Percentiles rank a stretch among this genome's conserved stretches.
phyloP scores from a whole-genome alignment of 1,284 basidiomycete species.

The Trichosporon sp. region DNA sequence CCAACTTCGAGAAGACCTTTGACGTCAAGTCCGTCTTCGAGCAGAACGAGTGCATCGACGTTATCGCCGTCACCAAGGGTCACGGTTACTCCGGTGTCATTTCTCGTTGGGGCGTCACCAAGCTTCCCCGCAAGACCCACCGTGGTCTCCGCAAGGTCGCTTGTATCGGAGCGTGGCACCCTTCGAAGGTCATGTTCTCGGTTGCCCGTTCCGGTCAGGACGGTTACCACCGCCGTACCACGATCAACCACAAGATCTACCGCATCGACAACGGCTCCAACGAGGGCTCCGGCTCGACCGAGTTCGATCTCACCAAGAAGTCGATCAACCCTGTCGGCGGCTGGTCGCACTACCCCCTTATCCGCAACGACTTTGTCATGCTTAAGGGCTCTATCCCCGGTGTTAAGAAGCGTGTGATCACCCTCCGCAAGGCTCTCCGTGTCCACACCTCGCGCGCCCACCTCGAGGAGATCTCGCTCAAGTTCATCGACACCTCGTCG shows the following conservation, averaged over 20 bases:
- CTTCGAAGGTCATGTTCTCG: slow-evolving; percentile 99
- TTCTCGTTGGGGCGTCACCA: slow-evolving; percentile 96
- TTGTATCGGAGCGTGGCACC: slow-evolving; percentile 99
- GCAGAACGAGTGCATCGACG: slow-evolving; percentile 93
- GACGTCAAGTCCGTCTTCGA: slow-evolving; percentile 84
- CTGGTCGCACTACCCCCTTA: slow-evolving; percentile 94
- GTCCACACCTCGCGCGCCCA: slow-evolving; percentile 52
- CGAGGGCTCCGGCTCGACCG: slow-evolving; percentile 82
- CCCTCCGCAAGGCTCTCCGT: slow-evolving; percentile 40
- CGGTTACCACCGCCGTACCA: slow-evolving; percentile 98
- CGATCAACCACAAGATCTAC: slow-evolving; percentile 80
- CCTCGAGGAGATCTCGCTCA: slow-evolving; percentile 86
- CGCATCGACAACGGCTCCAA: slow-evolving; percentile 80
- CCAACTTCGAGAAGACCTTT: slow-evolving; percentile 95
- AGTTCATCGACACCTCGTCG: slow-evolving; percentile 58
- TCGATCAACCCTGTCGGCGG: slow-evolving; percentile 96
- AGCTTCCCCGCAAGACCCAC: slow-evolving; percentile 97
- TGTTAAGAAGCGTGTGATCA: slow-evolving; percentile 87
- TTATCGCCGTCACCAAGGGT: slow-evolving; percentile 99
- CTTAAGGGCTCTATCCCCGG: slow-evolving; percentile 91
- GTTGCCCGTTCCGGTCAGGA: slow-evolving; percentile 99
- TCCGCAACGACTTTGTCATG: slow-evolving; percentile 97
- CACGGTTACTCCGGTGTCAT: slow-evolving; percentile 99
- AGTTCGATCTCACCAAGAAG: slow-evolving; percentile 90
- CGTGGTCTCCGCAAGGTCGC: slow-evolving; percentile 99